These are phyloP conservation scores for Cenococcum geophilum DNA, from an alignment of 495 filamentous ascomycete genomes.

Conservation along the genomic window DNA sequence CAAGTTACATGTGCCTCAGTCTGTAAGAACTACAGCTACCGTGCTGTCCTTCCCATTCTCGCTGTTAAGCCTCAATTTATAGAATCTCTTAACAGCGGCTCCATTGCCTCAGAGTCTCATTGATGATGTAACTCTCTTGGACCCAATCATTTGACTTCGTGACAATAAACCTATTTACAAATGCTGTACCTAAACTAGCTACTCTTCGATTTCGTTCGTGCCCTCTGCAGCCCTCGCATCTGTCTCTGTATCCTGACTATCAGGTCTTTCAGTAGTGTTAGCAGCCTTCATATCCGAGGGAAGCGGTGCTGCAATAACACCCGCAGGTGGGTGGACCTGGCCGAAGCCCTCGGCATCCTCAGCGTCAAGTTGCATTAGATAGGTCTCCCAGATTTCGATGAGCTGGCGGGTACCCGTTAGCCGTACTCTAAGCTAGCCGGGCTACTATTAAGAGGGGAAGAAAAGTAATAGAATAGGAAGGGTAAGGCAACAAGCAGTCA, in stretches of 20 bases:
- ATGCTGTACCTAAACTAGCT: constrained; percentile 1
- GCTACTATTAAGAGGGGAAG: constrained; percentile 2
- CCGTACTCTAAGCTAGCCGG: background rate
- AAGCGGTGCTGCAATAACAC: constrained; percentile 25
- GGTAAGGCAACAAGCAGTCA: constrained; percentile 5
- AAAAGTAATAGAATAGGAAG: background rate
- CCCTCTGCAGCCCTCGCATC: constrained; percentile 12
- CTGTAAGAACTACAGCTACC: no score
- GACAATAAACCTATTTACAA: background rate
- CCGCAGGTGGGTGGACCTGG: constrained; percentile 23
- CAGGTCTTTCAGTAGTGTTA: constrained; percentile 1
- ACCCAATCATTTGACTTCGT: background rate
- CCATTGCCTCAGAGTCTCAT: no score
- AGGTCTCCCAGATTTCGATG: constrained; percentile 98
- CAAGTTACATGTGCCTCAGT: no score
- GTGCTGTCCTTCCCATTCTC: no score
- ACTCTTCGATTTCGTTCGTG: constrained; percentile 14
- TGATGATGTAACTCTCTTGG: background rate
- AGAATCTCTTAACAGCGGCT: no score
- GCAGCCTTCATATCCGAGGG: background rate
- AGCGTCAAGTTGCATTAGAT: constrained; percentile 87
- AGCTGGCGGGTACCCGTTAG: constrained; percentile 52
- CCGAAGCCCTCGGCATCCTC: constrained; percentile 59
- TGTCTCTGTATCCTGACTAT: constrained; percentile 11
- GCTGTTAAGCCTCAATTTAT: no score